phyloP scores from a whole-genome alignment of 2,329 filamentous ascomycete species.

The Colletotrichum spaethianum region DNA sequence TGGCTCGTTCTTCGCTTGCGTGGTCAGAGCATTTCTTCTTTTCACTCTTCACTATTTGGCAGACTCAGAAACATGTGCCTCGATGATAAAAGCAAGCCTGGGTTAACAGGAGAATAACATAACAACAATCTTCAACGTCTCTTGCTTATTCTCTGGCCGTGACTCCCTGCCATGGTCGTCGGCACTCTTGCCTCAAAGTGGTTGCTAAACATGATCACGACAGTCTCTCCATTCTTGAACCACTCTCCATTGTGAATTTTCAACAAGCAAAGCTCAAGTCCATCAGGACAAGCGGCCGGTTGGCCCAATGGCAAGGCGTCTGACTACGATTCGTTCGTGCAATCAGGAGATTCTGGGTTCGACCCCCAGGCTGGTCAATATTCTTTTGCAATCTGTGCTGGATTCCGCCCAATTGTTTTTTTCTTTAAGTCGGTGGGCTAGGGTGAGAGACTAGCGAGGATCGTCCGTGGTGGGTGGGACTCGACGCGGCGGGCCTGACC shows the following conservation, averaged over 20 bases:
- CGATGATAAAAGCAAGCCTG: too few species aligned
- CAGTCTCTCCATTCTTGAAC: neutral
- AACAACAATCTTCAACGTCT: too few species aligned
- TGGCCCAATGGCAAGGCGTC: conserved; percentile 60
- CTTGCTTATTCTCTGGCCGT: too few species aligned
- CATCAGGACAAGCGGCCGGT: conserved; percentile 20
- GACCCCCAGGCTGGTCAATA: conserved; percentile 40
- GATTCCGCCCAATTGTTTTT: neutral
- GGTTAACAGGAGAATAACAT: too few species aligned
- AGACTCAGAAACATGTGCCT: neutral
- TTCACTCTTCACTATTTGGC: neutral
- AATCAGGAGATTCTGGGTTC: conserved; percentile 42
- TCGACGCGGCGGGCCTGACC: neutral
- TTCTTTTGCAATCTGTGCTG: neutral
- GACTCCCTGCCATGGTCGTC: neutral
- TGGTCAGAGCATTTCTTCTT: neutral
- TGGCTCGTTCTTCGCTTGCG: neutral
- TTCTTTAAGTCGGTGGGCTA: neutral
- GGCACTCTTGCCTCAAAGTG: neutral
- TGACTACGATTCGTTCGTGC: conserved; percentile 53
- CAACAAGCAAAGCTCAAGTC: neutral
- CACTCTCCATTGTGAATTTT: fast-evolving
- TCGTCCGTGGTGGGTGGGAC: neutral
- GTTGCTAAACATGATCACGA: neutral
- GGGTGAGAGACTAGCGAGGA: neutral